Evolutionary conservation across 1,284 basidiomycete genomes (phyloP).

Genomic region (Violaceomyces palustris): DNA sequence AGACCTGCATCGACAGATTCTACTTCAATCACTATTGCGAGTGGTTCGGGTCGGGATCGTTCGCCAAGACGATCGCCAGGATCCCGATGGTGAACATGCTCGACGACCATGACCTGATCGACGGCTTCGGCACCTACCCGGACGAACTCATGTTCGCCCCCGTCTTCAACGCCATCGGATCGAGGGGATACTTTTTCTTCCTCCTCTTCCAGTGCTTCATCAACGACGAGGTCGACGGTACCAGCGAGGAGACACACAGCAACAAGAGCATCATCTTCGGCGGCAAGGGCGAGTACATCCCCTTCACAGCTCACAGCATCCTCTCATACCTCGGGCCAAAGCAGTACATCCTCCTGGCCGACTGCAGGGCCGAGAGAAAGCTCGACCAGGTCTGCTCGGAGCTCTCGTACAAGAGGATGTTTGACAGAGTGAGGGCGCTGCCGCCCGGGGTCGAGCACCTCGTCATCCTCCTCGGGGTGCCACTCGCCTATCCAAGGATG

Average conservation of each 20-base stretch:
- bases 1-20: constrained; percentile 71
- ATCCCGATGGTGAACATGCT: constrained; percentile 70
- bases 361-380: constrained; percentile 50
- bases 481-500: constrained; percentile 51
- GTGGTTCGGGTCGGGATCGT: constrained; percentile 78
- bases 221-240: constrained; percentile 40
- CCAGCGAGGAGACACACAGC: constrained; percentile 21
- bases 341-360: constrained; percentile 46
- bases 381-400: constrained; percentile 44
- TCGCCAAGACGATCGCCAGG: constrained; percentile 79
- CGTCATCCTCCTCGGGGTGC: constrained; percentile 50
- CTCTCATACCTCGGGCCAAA: constrained; percentile 48
- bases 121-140: constrained; percentile 77
- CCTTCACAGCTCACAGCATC: constrained; percentile 44
- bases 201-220: constrained; percentile 51
- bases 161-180: constrained; percentile 45
- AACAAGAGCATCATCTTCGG: constrained; percentile 43
- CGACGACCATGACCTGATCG: constrained; percentile 68
- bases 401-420: constrained; percentile 39
- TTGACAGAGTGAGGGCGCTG: constrained; percentile 31
- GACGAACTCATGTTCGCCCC: constrained; percentile 44
- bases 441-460: constrained; percentile 47
- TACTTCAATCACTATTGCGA: constrained; percentile 69
- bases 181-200: constrained; percentile 47
- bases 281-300: constrained; percentile 39